Evolutionary conservation across 73 alveolate genomes (phyloP).

Genomic region (Paraurostyla sp.): DNA sequence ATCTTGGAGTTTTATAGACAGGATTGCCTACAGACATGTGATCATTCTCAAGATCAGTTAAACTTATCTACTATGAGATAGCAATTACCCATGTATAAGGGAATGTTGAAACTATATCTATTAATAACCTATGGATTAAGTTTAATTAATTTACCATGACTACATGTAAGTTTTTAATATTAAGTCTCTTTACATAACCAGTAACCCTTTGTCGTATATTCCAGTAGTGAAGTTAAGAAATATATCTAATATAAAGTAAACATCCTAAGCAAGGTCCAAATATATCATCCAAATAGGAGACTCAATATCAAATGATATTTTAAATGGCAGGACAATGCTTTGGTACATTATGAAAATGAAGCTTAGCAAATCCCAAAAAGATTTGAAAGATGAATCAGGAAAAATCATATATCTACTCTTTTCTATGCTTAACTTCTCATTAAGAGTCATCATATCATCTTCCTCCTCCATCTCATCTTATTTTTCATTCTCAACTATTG

Average conservation of each 20-base stretch:
- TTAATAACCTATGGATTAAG: not conserved
- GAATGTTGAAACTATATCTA: slow-evolving; percentile 68
- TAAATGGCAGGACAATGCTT: not conserved
- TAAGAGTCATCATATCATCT: slow-evolving; percentile 2
- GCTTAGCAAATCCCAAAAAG: not conserved
- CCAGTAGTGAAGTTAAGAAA: slow-evolving; percentile 31
- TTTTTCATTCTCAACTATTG: not conserved
- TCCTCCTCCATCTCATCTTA: not conserved
- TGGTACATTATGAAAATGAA: not conserved
- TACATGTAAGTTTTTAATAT: slow-evolving; percentile 56
- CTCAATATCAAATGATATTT: not conserved
- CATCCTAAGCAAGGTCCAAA: not conserved
- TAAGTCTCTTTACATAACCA: slow-evolving; percentile 66
- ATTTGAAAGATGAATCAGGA: slow-evolving; percentile 35
- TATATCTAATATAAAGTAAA: not conserved
- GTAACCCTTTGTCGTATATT: slow-evolving; percentile 45
- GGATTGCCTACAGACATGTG: not conserved
- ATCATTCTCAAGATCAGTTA: not conserved
- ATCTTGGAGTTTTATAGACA: slow-evolving; percentile 64
- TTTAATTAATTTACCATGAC: slow-evolving; percentile 53
- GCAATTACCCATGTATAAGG: slow-evolving; percentile 62
- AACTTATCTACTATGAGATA: not conserved
- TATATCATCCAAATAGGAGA: slow-evolving; percentile 2
- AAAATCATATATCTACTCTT: not conserved
- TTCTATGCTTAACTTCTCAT: not conserved